Conservation (phyloP, 2,329 filamentous ascomycete species). For the Monosporascus sp. region DNA sequence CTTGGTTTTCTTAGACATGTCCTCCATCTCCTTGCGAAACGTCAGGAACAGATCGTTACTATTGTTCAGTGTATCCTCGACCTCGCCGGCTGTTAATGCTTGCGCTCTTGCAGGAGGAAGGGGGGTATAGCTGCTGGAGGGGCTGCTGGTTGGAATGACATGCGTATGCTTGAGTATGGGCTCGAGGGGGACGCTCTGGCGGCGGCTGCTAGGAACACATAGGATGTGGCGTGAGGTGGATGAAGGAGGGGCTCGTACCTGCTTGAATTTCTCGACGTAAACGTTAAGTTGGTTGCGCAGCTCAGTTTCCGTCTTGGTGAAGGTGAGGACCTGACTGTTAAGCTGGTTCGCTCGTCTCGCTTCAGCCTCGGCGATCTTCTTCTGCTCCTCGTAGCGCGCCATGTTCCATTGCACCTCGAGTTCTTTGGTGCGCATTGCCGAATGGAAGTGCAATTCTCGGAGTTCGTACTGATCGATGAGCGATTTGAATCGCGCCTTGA, state of each 20-base stretch:
- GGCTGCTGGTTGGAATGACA: background rate
- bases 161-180: background rate
- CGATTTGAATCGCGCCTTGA: constrained; percentile 85
- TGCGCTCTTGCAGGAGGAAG: constrained; percentile 8
- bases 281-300: constrained; percentile 93
- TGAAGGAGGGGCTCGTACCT: constrained; percentile 57
- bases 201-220: background rate
- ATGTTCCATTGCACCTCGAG: constrained; percentile 91
- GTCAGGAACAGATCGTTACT: constrained; percentile 96
- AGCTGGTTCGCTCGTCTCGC: constrained; percentile 74
- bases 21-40: constrained; percentile 98
- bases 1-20: constrained; percentile 99
- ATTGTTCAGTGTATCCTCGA: constrained; percentile 97
- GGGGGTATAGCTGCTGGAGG: constrained; percentile 2
- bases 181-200: background rate
- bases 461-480: constrained; percentile 96
- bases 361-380: constrained; percentile 81
- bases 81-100: constrained; percentile 57
- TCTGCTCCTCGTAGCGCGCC: constrained; percentile 82
- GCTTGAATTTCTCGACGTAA: constrained; percentile 99
- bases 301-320: constrained; percentile 93
- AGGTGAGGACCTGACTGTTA: constrained; percentile 87
- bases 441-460: constrained; percentile 89
- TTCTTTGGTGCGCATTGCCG: constrained; percentile 87
- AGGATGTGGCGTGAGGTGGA: constrained; percentile 16